phyloP scores from a whole-genome alignment of 495 filamentous ascomycete species.

The Neurospora hispaniola region DNA sequence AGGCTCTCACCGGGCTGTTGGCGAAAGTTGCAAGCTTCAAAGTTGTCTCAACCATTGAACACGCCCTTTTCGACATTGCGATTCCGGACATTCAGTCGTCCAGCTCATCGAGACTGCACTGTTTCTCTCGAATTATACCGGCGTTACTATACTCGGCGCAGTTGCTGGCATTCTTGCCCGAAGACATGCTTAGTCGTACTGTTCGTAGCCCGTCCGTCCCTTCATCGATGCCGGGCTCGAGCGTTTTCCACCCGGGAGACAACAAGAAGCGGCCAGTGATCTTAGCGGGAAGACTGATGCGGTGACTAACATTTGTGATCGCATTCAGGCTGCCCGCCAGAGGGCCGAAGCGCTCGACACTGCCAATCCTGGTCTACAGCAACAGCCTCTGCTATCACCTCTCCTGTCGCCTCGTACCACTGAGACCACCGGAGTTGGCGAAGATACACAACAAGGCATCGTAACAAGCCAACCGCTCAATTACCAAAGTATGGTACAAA shows the following conservation, averaged over 20 bases:
- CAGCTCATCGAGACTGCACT: background rate
- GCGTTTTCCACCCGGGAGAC: background rate
- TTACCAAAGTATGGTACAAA: slow-evolving; percentile 26
- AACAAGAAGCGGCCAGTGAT: background rate
- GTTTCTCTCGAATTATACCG: background rate
- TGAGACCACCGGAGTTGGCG: slow-evolving; percentile 8
- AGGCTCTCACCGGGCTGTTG: background rate
- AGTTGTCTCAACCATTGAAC: background rate
- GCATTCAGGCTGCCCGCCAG: slow-evolving; percentile 19
- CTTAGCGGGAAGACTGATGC: background rate
- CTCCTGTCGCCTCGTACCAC: slow-evolving; percentile 4
- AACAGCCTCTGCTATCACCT: slow-evolving; percentile 9
- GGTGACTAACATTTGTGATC: slow-evolving; percentile 5
- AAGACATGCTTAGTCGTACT: slow-evolving; percentile 11
- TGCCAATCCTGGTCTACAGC: slow-evolving; percentile 15
- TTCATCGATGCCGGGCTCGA: background rate
- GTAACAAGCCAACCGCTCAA: slow-evolving; percentile 22
- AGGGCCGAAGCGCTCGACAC: slow-evolving; percentile 18
- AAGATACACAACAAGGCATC: slow-evolving; percentile 16
- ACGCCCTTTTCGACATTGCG: background rate
- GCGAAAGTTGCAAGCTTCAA: background rate
- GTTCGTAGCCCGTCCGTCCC: slow-evolving; percentile 13
- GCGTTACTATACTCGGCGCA: slow-evolving; percentile 7
- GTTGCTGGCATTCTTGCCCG: slow-evolving; percentile 12
- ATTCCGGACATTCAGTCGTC: background rate